These are phyloP conservation scores for Neurospora discreta DNA, from an alignment of 495 filamentous ascomycete species.

Conservation along the genomic window DNA sequence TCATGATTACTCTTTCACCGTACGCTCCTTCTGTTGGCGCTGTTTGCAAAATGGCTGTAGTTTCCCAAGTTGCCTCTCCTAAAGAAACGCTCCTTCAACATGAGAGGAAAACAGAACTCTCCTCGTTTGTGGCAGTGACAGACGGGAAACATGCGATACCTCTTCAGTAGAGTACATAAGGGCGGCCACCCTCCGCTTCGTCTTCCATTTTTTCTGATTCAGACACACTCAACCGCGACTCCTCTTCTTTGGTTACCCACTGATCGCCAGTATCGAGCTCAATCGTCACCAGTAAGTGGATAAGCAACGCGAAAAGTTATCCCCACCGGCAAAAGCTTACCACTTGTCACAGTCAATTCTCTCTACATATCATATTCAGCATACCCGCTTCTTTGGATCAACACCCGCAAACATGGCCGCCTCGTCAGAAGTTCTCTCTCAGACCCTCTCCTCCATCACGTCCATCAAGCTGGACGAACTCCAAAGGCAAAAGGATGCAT, in stretches of 20 bases:
- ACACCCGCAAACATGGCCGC: constrained; percentile 12
- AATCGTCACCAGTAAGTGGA: background rate
- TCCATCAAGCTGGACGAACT: constrained; percentile 52
- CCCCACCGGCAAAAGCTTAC: background rate
- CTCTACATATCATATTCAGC: background rate
- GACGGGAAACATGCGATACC: background rate
- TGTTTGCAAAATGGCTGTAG: background rate
- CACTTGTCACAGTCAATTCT: background rate
- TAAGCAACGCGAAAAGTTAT: background rate
- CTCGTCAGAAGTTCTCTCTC: constrained; percentile 33
- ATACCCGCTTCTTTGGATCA: background rate
- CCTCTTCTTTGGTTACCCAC: background rate
- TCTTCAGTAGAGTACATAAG: background rate
- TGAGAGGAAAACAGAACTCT: background rate
- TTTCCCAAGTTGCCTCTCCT: background rate
- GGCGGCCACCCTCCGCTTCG: background rate
- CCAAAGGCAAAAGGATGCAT: constrained; percentile 44
- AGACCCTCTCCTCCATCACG: constrained; percentile 57
- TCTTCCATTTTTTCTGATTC: background rate
- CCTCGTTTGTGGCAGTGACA: background rate
- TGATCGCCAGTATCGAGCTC: background rate
- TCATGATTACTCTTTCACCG: background rate
- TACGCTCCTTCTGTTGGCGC: background rate
- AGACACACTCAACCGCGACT: background rate
- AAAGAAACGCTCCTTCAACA: background rate